Conservation (phyloP, 139 green algal genomes). For the Chlorella sp. region DNA sequence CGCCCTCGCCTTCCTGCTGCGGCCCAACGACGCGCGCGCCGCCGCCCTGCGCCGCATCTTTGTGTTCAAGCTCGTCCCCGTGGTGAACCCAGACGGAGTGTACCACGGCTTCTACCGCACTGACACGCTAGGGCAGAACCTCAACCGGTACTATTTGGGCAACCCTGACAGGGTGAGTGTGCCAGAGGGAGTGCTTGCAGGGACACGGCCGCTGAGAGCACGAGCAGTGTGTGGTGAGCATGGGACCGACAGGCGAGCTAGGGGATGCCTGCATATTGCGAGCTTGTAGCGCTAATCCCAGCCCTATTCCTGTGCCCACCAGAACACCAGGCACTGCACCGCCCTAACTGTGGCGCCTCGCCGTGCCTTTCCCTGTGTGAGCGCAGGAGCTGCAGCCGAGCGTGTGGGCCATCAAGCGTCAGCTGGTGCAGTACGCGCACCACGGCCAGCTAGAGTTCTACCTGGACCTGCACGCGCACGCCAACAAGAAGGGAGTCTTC, state of each 20-base stretch:
- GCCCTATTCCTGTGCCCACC: background rate
- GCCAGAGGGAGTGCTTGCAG: no score
- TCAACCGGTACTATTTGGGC: conserved; percentile 54
- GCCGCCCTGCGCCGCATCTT: conserved; percentile 35
- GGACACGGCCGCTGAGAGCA: no score
- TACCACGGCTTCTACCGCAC: conserved; percentile 48
- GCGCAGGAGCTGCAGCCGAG: conserved; percentile 34
- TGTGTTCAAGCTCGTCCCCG: conserved; percentile 62
- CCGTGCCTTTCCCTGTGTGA: background rate
- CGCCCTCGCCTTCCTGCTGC: conserved; percentile 52
- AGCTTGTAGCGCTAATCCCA: no score
- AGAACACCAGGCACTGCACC: background rate
- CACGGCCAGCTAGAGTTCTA: conserved; percentile 39
- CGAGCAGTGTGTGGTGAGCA: no score
- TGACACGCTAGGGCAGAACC: conserved; percentile 51
- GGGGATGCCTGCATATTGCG: no score
- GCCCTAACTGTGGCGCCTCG: background rate
- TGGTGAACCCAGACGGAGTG: conserved; percentile 61
- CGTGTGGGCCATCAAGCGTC: conserved; percentile 39
- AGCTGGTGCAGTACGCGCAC: conserved; percentile 33
- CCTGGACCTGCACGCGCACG: conserved; percentile 59
- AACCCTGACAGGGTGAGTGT: conserved; percentile 19
- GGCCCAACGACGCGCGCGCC: conserved; percentile 34
- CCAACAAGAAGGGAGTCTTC: conserved; percentile 57
- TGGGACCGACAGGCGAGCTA: no score